A percentile compares a stretch with the other conserved stretches of the same genome.
phyloP scores from a whole-genome alignment of 1,284 basidiomycete genomes.

The Phlebopus sp. region DNA sequence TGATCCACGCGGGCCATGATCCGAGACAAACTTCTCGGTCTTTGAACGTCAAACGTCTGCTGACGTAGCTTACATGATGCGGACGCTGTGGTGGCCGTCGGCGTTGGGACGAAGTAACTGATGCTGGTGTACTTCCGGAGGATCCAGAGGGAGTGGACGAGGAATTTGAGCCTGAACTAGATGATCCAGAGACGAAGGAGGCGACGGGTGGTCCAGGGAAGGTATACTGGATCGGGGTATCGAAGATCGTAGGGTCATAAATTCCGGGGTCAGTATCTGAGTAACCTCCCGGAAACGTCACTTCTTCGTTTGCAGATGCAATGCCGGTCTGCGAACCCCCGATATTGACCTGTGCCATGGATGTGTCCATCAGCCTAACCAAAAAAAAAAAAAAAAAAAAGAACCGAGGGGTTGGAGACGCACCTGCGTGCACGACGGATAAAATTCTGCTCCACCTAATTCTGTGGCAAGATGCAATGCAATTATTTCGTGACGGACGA shows the following conservation, averaged over 20 bases:
- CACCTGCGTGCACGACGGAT: slow-evolving; percentile 53
- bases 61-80: slow-evolving; percentile 19
- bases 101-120: slow-evolving; percentile 11
- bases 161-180: slow-evolving; percentile 9
- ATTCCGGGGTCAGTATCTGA: slow-evolving; percentile 62
- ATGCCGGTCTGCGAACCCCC: slow-evolving; percentile 47
- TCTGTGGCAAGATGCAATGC: slow-evolving; percentile 45
- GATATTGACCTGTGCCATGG: slow-evolving; percentile 47
- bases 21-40: slow-evolving; percentile 15
- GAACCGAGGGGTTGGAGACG: too few relatives aligned
- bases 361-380: neutral
- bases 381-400: too few relatives aligned
- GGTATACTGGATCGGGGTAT: slow-evolving; percentile 36
- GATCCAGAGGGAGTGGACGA: slow-evolving; percentile 53
- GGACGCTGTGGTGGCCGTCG: slow-evolving; percentile 3
- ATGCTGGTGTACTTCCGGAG: slow-evolving; percentile 35
- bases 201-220: slow-evolving; percentile 55
- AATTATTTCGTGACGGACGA: slow-evolving; percentile 53
- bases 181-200: slow-evolving; percentile 32
- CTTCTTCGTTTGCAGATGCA: slow-evolving; percentile 46
- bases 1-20: slow-evolving; percentile 23
- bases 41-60: slow-evolving; percentile 18
- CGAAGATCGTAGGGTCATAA: slow-evolving; percentile 41
- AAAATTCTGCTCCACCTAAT: slow-evolving; percentile 51
- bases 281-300: slow-evolving; percentile 68